phyloP scores from a whole-genome alignment of 176 grass and related monocot species.

The Carex myosuroides region DNA sequence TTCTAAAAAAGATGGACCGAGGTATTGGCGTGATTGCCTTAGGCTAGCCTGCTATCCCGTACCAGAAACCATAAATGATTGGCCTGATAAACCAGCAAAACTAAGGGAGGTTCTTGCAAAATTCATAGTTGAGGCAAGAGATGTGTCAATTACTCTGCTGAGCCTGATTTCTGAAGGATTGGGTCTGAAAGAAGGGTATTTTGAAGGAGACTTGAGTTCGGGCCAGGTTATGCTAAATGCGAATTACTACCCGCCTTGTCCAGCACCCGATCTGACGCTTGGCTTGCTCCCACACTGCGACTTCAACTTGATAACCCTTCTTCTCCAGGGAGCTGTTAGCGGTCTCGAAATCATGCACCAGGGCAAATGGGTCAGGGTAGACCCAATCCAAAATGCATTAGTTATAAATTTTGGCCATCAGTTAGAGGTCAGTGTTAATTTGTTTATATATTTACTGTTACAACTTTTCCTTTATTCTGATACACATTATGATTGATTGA shows the following conservation, averaged over 20 bases:
- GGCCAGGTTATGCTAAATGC: constrained; percentile 49
- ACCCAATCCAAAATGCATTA: constrained; percentile 32
- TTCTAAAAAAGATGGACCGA: constrained; percentile 17
- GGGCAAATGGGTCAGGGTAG: constrained; percentile 37
- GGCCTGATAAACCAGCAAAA: constrained; percentile 50
- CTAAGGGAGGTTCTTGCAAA: constrained; percentile 29
- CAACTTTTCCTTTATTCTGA: not conserved
- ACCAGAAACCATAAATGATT: constrained; percentile 10
- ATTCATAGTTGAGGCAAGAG: constrained; percentile 38
- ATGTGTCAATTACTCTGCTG: constrained; percentile 44
- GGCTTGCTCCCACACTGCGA: constrained; percentile 71
- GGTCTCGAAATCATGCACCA: constrained; percentile 48
- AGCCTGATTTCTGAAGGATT: constrained; percentile 54
- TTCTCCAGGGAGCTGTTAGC: constrained; percentile 35
- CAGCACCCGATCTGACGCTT: constrained; percentile 45
- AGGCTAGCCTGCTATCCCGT: constrained; percentile 46
- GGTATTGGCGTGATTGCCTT: constrained; percentile 66
- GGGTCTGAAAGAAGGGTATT: constrained; percentile 42
- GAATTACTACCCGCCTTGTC: constrained; percentile 60
- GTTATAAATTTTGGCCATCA: constrained; percentile 63
- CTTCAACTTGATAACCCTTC: constrained; percentile 56
- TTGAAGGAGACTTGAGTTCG: constrained; percentile 38
- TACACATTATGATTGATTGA: not conserved
- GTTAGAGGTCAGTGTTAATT: constrained; percentile 34
- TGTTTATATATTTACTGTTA: not conserved